Evolutionary conservation across 148 eudicot species (phyloP), one percentile per base, ranked within the genome.

Genomic region (Heliamphora exappendiculata): DNA sequence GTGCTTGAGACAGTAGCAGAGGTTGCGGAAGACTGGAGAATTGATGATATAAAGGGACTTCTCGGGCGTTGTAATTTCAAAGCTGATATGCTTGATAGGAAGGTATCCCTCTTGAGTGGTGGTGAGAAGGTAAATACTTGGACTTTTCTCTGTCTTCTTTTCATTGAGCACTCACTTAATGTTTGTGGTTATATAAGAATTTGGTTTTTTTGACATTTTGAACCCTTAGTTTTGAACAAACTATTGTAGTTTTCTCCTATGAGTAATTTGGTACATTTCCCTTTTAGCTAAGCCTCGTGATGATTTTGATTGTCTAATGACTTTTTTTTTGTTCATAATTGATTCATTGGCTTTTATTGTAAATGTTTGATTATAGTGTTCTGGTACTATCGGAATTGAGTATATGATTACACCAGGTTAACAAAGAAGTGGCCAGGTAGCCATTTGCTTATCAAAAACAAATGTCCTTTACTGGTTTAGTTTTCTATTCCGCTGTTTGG

Each of bases 81-180:
- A 82, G 84, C 98, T 66, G 96, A 95, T 76, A 92, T 95, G 97
- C 97, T 95, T 75, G 98, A 95, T 78, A 86, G 97, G 80, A 95
- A 89, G 80, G 98, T 95, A 70, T 87, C 94, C 49, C 84, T 95
- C 78, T 79, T 95, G 76, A 95, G 98, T 82, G 98, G 97, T 72
- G 98, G 96, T 66, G 98, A 95, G 86, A 92, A 95, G 94, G 98
- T 91, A 84, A 67, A 24, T 58, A 28, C 34, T 55, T 19, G 3
- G 3, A 59, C 17, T 67, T 59, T 74, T 47, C 31, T 34, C 14
- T 42, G 16, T 41, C 14, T 70, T 45, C 54, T 2, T 64, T 45
- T 51, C 41, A 16, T 66, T 47, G 20, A 41, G 22, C 44, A 8
- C n/a, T 34, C 3, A 14, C 45, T n/a, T 29, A 10, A 19, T 47